Evolutionary conservation across 495 filamentous ascomycete species (phyloP).

Genomic region (Penicillium fimorum): DNA sequence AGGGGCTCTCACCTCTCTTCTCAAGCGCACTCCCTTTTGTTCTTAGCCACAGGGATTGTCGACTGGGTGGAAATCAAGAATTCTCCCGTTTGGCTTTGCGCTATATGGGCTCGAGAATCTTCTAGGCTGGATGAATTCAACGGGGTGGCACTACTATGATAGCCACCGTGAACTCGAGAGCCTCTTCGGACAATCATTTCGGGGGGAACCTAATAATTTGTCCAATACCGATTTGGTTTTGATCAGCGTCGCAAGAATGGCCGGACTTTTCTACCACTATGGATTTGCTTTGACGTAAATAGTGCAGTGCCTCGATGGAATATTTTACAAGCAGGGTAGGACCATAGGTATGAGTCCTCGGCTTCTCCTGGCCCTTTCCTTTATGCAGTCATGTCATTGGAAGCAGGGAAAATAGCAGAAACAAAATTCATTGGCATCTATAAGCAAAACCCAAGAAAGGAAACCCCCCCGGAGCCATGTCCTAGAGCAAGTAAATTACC

Average conservation of each 20-base stretch:
- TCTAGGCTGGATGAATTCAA: slow-evolving; percentile 36
- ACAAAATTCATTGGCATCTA: neutral
- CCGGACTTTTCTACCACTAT: slow-evolving; percentile 21
- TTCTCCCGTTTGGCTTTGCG: slow-evolving; percentile 45
- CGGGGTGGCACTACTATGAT: slow-evolving; percentile 39
- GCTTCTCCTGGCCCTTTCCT: slow-evolving; percentile 5
- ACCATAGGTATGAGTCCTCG: neutral
- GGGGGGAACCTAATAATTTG: slow-evolving; percentile 16
- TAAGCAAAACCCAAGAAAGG: neutral
- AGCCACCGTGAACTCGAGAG: slow-evolving; percentile 18
- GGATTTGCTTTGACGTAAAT: slow-evolving; percentile 22
- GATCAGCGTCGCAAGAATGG: slow-evolving; percentile 16
- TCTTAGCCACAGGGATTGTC: slow-evolving; percentile 47
- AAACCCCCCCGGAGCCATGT: neutral
- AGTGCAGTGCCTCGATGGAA: slow-evolving; percentile 5
- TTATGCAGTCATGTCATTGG: too few relatives aligned
- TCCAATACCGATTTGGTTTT: slow-evolving; percentile 17
- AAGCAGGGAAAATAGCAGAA: slow-evolving; percentile 6
- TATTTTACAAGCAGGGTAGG: neutral
- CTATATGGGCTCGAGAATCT: slow-evolving; percentile 43
- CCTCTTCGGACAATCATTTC: slow-evolving; percentile 28
- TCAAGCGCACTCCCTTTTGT: slow-evolving; percentile 35
- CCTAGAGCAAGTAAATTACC: slow-evolving; percentile 1
- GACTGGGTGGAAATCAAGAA: slow-evolving; percentile 49
- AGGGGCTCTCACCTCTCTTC: slow-evolving; percentile 31